Evolutionary conservation across 805 yeast species (phyloP).

Genomic region (Debaryomyces prosopidis): DNA sequence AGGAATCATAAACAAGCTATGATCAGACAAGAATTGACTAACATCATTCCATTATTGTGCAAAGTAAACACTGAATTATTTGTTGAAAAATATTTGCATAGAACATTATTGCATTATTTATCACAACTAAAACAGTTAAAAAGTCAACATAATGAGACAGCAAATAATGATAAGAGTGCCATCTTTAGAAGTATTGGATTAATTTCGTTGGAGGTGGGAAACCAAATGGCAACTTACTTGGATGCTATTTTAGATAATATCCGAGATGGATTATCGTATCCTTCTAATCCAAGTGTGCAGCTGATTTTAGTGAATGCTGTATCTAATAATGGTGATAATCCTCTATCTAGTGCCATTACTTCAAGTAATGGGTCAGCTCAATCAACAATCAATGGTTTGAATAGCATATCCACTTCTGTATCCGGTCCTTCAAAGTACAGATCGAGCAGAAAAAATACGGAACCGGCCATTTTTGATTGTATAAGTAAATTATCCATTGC

Average conservation of each 20-base stretch:
- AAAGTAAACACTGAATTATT: constrained; percentile 72
- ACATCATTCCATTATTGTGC: constrained; percentile 80
- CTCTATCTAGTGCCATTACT: constrained; percentile 6
- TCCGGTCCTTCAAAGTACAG: constrained; percentile 52
- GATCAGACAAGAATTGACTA: constrained; percentile 82
- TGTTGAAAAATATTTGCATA: constrained; percentile 77
- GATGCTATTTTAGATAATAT: constrained; percentile 85
- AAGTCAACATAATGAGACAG: constrained; percentile 36
- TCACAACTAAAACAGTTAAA: constrained; percentile 73
- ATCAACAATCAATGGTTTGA: constrained; percentile 15
- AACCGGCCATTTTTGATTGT: constrained; percentile 85
- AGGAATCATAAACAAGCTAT: constrained; percentile 76
- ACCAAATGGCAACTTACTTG: constrained; percentile 82
- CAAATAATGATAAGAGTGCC: constrained; percentile 63
- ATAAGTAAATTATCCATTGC: constrained; percentile 83
- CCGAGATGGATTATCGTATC: constrained; percentile 66
- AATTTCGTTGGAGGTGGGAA: constrained; percentile 75
- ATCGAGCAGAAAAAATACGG: constrained; percentile 65
- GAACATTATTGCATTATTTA: constrained; percentile 73
- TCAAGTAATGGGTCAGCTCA: constrained; percentile 1
- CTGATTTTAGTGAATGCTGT: constrained; percentile 43
- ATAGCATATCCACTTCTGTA: constrained; percentile 24
- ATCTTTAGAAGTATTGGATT: constrained; percentile 83
- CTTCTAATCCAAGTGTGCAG: constrained; percentile 36
- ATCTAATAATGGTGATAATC: constrained; percentile 19